Percentiles rank a stretch among this genome's conserved stretches.
Evolutionary conservation across 2,329 filamentous ascomycete species (phyloP).

Genomic region (Nemania sp.): DNA sequence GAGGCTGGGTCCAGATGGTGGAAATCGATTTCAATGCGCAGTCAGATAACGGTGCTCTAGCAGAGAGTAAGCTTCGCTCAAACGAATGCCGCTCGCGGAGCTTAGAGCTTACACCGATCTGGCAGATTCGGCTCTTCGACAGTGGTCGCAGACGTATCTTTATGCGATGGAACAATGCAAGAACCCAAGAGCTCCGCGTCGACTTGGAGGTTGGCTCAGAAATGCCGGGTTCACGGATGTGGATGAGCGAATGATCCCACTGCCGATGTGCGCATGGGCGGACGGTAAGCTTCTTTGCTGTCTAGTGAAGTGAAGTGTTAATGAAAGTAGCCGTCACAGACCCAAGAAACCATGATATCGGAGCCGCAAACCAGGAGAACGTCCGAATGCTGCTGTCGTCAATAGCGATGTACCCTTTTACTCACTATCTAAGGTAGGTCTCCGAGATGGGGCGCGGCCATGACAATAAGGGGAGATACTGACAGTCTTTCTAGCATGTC

Average conservation of each 20-base stretch:
- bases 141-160: conserved; percentile 70
- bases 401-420: conserved; percentile 61
- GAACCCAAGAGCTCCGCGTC: conserved; percentile 67
- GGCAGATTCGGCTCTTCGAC: conserved; percentile 64
- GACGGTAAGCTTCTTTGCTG: conserved; percentile 53
- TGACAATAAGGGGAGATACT: neutral
- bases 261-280: conserved; percentile 74
- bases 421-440: conserved; percentile 52
- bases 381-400: conserved; percentile 59
- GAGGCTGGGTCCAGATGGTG: conserved; percentile 87
- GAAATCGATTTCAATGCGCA: conserved; percentile 86
- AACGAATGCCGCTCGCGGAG: neutral
- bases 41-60: conserved; percentile 81
- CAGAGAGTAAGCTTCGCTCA: conserved; percentile 53
- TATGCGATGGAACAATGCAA: conserved; percentile 65
- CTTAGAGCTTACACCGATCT: conserved; percentile 22
- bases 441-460: neutral
- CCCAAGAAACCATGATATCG: conserved; percentile 57
- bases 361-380: conserved; percentile 57
- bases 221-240: conserved; percentile 70
- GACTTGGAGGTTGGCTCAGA: conserved; percentile 61
- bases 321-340: conserved; percentile 45
- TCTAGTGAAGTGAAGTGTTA: conserved; percentile 15
- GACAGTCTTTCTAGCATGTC: conserved; percentile 53
- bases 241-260: conserved; percentile 63